A percentile compares a stretch with the other conserved stretches of the same genome.
phyloP scores from a whole-genome alignment of 2,329 filamentous ascomycete genomes.

The Fusarium nanum region DNA sequence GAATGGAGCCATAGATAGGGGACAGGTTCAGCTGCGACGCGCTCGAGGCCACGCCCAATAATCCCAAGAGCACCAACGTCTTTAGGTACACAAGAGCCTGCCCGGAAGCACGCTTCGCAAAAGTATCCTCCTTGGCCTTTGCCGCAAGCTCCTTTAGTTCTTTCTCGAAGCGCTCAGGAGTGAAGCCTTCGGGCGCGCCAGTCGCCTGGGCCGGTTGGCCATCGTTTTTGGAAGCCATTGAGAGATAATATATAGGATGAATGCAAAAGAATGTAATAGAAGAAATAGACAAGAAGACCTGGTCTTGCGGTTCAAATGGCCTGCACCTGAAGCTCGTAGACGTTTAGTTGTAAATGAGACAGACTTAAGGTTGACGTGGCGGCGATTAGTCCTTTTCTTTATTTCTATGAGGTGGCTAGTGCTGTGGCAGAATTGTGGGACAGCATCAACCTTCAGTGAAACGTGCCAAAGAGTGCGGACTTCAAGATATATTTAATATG shows the following conservation, averaged over 20 bases:
- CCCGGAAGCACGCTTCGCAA: slow-evolving; percentile 49
- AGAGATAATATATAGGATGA: neutral
- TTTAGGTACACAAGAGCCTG: slow-evolving; percentile 56
- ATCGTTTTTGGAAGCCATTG: slow-evolving; percentile 42
- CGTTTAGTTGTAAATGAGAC: slow-evolving; percentile 35
- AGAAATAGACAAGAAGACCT: slow-evolving; percentile 7
- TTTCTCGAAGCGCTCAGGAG: slow-evolving; percentile 64
- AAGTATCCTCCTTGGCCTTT: slow-evolving; percentile 53
- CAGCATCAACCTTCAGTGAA: neutral
- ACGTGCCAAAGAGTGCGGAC: neutral
- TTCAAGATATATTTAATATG: neutral
- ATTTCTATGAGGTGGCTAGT: slow-evolving; percentile 37
- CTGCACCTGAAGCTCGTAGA: slow-evolving; percentile 49
- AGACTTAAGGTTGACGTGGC: slow-evolving; percentile 41
- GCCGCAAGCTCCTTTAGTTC: slow-evolving; percentile 64
- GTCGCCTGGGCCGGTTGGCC: slow-evolving; percentile 34
- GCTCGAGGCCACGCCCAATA: slow-evolving; percentile 70
- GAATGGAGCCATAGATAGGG: slow-evolving; percentile 89
- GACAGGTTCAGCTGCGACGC: slow-evolving; percentile 81
- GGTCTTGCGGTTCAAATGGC: slow-evolving; percentile 46
- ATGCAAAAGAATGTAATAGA: slow-evolving; percentile 23
- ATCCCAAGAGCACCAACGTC: slow-evolving; percentile 46
- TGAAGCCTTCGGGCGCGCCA: slow-evolving; percentile 52
- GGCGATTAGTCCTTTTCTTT: slow-evolving; percentile 26
- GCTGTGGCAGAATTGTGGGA: slow-evolving; percentile 33